Evolutionary conservation across 306 rosid genomes (phyloP).

Genomic region (Luffa aegyptiaca): DNA sequence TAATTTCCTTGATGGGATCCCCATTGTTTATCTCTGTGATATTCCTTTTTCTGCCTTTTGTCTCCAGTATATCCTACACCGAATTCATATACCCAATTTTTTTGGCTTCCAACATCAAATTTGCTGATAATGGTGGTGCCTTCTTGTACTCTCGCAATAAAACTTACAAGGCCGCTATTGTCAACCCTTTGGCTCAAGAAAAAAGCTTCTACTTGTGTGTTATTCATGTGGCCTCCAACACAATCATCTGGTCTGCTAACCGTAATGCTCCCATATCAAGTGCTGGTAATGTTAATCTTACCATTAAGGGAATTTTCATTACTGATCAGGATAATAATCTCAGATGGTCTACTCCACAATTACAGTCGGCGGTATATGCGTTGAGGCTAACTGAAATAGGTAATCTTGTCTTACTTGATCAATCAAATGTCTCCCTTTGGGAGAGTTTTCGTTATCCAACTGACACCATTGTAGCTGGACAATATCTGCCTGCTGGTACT

Average conservation of each 20-base stretch:
- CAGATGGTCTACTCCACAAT: slow-evolving; percentile 71
- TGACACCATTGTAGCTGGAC: slow-evolving; percentile 78
- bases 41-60: slow-evolving; percentile 23
- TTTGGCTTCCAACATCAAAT: slow-evolving; percentile 39
- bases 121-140: slow-evolving; percentile 40
- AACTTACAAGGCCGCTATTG: slow-evolving; percentile 52
- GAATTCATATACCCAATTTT: slow-evolving; percentile 47
- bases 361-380: slow-evolving; percentile 32
- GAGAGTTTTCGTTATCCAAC: slow-evolving; percentile 81
- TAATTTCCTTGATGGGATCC: slow-evolving; percentile 47
- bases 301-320: slow-evolving; percentile 36
- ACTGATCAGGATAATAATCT: slow-evolving; percentile 22
- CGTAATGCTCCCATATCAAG: slow-evolving; percentile 41
- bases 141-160: slow-evolving; percentile 54
- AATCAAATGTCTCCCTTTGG: slow-evolving; percentile 64
- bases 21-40: slow-evolving; percentile 18
- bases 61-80: slow-evolving; percentile 24
- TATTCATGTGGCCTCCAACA: slow-evolving; percentile 51
- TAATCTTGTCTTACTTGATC: slow-evolving; percentile 61
- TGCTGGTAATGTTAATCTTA: slow-evolving; percentile 46
- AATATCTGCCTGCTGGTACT: slow-evolving; percentile 39
- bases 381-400: slow-evolving; percentile 60
- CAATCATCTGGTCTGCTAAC: slow-evolving; percentile 81
- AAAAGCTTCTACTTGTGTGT: slow-evolving; percentile 54
- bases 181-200: slow-evolving; percentile 37